Evolutionary conservation across 2,329 filamentous ascomycete genomes (phyloP), one percentile per base, ranked within the genome.

Genomic region (Sporothrix brasiliensis): DNA sequence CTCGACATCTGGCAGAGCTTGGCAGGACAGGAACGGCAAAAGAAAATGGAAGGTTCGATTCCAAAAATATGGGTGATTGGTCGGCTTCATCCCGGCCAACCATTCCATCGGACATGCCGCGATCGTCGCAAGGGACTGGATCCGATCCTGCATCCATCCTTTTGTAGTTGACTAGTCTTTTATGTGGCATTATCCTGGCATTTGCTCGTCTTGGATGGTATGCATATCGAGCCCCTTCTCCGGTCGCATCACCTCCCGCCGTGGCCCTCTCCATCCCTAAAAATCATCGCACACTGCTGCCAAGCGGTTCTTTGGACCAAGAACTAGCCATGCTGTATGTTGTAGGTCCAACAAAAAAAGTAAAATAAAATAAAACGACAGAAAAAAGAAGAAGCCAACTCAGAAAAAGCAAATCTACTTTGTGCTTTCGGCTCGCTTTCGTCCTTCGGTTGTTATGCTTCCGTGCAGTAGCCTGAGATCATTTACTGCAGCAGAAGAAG

Each of bases 81-180:
- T 65, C 61, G 27, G 47, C 16, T 16, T 34, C 44, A 34, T 30
- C 61, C 10, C 24, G 47, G 10, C 61, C 61, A 65, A 65, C 61
- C 63, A 66, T 52, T 66, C n/a, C 27, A n/a, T 27, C 63, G 63
- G 63, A 39, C 24, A 66, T 52, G 63, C 63, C 63, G 47, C 19
- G 63, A 66, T 66, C 63, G 47, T 52, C 47, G 16, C 41, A 39
- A 13, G 24, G 16, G 10, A 21, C 19, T 53, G 16, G 27, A 47
- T 13, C 13, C 47, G 63, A 52, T 66, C 44, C 61, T 66, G 63
- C 63, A n/a, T 66, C 61, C 44, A 52, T 21, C 19, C 50, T 5
- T 24, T 44, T 67, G 19, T 19, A 34, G 19, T n/a, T 34, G 11
- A 19, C 27, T 50, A 21, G 14, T n/a, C 34, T 34, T 34, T 50